These are phyloP conservation scores for Beauveria pseudobassiana DNA, from an alignment of 2,329 filamentous ascomycete genomes.

Conservation along the genomic window DNA sequence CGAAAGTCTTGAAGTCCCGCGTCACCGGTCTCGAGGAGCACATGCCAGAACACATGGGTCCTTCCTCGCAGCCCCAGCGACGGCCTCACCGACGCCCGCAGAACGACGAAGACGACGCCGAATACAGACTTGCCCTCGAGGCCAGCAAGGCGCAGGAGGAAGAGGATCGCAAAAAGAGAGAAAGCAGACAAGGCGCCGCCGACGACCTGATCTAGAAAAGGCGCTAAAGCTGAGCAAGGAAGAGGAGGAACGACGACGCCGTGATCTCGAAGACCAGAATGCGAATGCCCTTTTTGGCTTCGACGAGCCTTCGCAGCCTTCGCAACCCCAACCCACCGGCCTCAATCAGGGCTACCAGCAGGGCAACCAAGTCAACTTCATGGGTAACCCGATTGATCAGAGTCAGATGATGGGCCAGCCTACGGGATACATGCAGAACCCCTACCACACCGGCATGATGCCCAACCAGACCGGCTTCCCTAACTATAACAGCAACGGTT, in stretches of 20 bases:
- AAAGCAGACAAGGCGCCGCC: conserved; percentile 48
- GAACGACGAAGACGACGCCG: conserved; percentile 76
- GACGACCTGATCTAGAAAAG: conserved; percentile 85
- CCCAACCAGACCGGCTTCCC: conserved; percentile 31
- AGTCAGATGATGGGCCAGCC: conserved; percentile 69
- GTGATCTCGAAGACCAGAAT: conserved; percentile 81
- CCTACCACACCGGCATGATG: conserved; percentile 46
- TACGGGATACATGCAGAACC: conserved; percentile 60
- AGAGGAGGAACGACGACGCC: conserved; percentile 83
- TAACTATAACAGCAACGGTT: conserved; percentile 55
- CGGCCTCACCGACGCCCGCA: conserved; percentile 43
- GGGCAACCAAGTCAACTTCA: conserved; percentile 92
- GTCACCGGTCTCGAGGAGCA: conserved; percentile 90
- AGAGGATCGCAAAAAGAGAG: conserved; percentile 72
- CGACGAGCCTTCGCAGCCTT: conserved; percentile 54
- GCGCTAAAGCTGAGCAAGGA: conserved; percentile 91
- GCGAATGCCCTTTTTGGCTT: conserved; percentile 76
- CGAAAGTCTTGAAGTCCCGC: conserved; percentile 91
- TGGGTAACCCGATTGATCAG: conserved; percentile 85
- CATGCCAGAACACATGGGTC: conserved; percentile 37
- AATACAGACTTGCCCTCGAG: conserved; percentile 85
- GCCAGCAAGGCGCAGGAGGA: conserved; percentile 94
- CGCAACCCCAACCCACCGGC: conserved; percentile 71
- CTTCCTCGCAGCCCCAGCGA: conserved; percentile 27
- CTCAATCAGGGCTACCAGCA: conserved; percentile 98